Evolutionary conservation across 2,329 filamentous ascomycete genomes (phyloP).

Genomic region (Pseudovirgaria hyperparasitica): DNA sequence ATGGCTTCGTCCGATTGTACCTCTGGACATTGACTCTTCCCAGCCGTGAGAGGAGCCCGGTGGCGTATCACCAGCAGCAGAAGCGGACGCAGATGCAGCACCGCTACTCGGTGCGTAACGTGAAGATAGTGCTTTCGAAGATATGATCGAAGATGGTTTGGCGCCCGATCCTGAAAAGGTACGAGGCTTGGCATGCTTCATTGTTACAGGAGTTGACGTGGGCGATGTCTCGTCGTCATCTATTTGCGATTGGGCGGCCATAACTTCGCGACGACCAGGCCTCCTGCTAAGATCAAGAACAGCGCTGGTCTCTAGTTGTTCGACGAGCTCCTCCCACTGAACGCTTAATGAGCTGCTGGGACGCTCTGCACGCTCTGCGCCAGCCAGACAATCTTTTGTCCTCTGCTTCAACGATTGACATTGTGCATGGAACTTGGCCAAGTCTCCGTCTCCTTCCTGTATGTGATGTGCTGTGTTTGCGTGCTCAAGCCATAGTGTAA

Average conservation of each 20-base stretch:
- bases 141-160: constrained; percentile 14
- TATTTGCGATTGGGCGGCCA: constrained; percentile 12
- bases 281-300: constrained; percentile 18
- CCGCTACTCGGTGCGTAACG: constrained; percentile 13
- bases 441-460: constrained; percentile 29
- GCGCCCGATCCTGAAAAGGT: constrained; percentile 20
- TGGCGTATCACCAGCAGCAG: constrained; percentile 21
- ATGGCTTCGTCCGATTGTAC: constrained; percentile 11
- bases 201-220: constrained; percentile 19
- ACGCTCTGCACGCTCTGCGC: constrained; percentile 39
- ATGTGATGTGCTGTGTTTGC: constrained; percentile 23
- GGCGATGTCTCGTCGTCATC: constrained; percentile 14
- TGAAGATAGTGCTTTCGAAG: constrained; percentile 12
- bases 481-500: constrained; percentile 65
- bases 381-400: constrained; percentile 37
- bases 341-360: constrained; percentile 35
- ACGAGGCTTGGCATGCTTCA: constrained; percentile 16
- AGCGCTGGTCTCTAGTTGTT: constrained; percentile 27
- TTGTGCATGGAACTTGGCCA: constrained; percentile 36
- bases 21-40: constrained; percentile 14
- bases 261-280: constrained; percentile 6
- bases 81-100: constrained; percentile 17
- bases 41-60: constrained; percentile 23
- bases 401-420: constrained; percentile 34
- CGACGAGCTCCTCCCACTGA: constrained; percentile 41